Conservation (phyloP, 805 yeast species). For the Zygoascus flipseniorum region DNA sequence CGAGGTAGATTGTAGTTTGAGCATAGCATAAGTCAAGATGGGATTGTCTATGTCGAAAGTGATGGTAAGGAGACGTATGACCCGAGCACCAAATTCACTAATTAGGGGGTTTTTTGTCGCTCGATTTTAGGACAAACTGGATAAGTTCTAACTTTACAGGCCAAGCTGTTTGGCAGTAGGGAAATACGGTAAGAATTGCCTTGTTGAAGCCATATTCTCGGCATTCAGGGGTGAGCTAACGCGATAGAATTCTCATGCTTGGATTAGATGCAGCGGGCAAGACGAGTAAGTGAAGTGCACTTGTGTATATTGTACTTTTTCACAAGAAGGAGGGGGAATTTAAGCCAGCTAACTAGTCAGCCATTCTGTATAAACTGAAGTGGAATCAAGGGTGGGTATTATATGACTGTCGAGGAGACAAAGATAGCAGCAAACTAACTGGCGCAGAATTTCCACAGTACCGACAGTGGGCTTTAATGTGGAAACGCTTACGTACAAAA, state of each 20-base stretch:
- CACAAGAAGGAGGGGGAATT: too few species aligned
- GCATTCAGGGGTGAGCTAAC: constrained; percentile 5
- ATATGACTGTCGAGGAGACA: neutral
- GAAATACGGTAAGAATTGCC: constrained; percentile 35
- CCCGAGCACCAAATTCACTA: neutral
- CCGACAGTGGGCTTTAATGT: constrained; percentile 95
- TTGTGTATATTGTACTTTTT: too few species aligned
- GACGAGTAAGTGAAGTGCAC: constrained; percentile 35
- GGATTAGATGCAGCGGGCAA: constrained; percentile 93
- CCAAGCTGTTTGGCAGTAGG: constrained; percentile 43
- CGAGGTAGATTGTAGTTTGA: too few species aligned
- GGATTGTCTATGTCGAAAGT: constrained; percentile 24
- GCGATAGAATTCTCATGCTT: constrained; percentile 65
- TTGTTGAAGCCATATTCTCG: neutral
- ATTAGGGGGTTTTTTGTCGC: too few species aligned
- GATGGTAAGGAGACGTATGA: constrained; percentile 13
- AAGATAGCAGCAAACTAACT: neutral
- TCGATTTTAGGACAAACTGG: neutral
- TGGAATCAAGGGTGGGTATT: constrained; percentile 43
- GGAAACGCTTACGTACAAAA: constrained; percentile 74
- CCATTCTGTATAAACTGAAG: constrained; percentile 76
- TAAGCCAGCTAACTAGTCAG: neutral
- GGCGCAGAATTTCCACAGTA: constrained; percentile 53
- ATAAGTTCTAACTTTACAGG: constrained; percentile 8
- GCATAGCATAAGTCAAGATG: constrained; percentile 9